Evolutionary conservation across 345 rosid genomes (phyloP).

Genomic region (Euphorbia peplus): DNA sequence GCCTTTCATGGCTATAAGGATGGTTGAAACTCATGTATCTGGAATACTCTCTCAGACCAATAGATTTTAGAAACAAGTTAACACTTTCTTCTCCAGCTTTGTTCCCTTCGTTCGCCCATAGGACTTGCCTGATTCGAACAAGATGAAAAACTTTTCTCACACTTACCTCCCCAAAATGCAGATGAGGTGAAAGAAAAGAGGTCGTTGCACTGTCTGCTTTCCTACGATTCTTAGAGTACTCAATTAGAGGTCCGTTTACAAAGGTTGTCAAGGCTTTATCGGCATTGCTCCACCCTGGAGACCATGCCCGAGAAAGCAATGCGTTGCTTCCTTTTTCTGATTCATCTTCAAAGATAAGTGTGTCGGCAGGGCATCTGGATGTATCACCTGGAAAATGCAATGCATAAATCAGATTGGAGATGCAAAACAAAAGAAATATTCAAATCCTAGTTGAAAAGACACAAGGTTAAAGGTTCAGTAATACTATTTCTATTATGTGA

Average conservation of each 20-base stretch:
- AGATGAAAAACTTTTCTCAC: conserved; percentile 95
- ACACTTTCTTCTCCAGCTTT: conserved; percentile 89
- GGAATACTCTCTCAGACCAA: conserved; percentile 92
- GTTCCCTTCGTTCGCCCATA: conserved; percentile 96
- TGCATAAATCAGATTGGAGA: conserved; percentile 3
- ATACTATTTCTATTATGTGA: too few species aligned
- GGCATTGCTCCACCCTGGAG: conserved; percentile 96
- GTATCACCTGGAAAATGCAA: conserved; percentile 57
- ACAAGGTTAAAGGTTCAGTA: too few species aligned
- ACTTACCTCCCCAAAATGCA: conserved; percentile 97
- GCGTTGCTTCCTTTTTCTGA: conserved; percentile 96
- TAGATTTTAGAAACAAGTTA: conserved; percentile 88
- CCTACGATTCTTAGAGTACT: conserved; percentile 79
- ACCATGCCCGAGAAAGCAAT: conserved; percentile 96
- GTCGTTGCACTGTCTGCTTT: conserved; percentile 99
- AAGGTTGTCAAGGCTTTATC: conserved; percentile 86
- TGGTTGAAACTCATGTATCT: conserved; percentile 93
- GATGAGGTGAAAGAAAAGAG: conserved; percentile 90
- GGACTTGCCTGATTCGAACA: conserved; percentile 83
- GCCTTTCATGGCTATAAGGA: conserved; percentile 88
- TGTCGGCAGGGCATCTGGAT: conserved; percentile 62
- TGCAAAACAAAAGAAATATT: neutral
- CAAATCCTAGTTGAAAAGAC: neutral
- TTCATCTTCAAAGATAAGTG: conserved; percentile 81
- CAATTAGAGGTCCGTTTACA: conserved; percentile 79